Conservation (phyloP, 768 basidiomycete species). For the Galerina marginata region DNA sequence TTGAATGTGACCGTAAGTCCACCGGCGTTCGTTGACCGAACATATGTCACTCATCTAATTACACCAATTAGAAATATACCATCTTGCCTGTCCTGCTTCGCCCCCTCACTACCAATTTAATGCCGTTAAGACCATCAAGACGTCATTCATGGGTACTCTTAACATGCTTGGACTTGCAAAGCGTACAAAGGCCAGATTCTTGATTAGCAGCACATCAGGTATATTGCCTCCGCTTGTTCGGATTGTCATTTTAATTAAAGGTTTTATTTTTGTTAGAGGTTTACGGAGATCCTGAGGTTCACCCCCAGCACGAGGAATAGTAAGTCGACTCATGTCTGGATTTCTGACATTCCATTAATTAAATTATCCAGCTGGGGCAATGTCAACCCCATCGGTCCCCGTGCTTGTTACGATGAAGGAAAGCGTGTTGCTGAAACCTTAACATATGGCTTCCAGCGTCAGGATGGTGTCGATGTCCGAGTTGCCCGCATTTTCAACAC, state of each 20-base stretch:
- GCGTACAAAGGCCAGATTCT: constrained; percentile 95
- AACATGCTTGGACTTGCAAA: constrained; percentile 99
- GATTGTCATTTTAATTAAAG: constrained; percentile 2
- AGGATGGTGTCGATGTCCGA: constrained; percentile 94
- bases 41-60: constrained; percentile 16
- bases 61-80: constrained; percentile 82
- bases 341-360: constrained; percentile 10
- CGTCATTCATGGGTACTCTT: constrained; percentile 96
- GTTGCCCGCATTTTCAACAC: constrained; percentile 99
- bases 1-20: constrained; percentile 93
- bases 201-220: constrained; percentile 96
- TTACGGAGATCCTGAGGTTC: constrained; percentile 97
- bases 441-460: constrained; percentile 94
- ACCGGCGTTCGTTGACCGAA: background rate
- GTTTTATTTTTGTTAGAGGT: constrained; percentile 64
- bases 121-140: constrained; percentile 97
- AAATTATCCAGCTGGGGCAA: constrained; percentile 81
- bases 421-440: constrained; percentile 99
- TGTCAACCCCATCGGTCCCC: constrained; percentile 97
- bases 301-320: constrained; percentile 97
- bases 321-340: constrained; percentile 43
- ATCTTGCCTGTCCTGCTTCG: constrained; percentile 96
- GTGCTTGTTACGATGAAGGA: constrained; percentile 99
- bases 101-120: constrained; percentile 99
- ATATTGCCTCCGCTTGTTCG: constrained; percentile 26